Conservation (phyloP, 2,329 filamentous ascomycete species). For the Botryosphaeria agaves region DNA sequence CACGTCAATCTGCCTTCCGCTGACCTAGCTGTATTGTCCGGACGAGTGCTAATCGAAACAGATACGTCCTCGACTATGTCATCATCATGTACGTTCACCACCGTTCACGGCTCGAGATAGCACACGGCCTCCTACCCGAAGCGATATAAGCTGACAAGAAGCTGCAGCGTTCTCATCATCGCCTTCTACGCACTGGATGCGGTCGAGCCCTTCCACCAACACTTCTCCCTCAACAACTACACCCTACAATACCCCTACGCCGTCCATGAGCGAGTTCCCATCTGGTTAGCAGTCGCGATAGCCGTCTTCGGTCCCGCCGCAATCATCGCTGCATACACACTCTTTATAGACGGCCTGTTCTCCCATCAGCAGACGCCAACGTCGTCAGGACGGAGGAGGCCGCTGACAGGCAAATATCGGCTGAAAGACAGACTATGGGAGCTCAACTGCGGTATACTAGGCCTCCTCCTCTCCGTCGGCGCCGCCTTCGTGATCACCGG, state of each 20-base stretch:
- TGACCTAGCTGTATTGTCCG: not conserved
- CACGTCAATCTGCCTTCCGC: no score
- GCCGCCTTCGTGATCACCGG: slow-evolving; percentile 40
- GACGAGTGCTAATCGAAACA: slow-evolving; percentile 9
- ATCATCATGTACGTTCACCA: slow-evolving; percentile 34
- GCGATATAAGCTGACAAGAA: slow-evolving; percentile 7
- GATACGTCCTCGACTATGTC: slow-evolving; percentile 41
- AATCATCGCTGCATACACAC: slow-evolving; percentile 37
- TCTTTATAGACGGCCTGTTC: slow-evolving; percentile 40
- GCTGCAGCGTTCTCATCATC: slow-evolving; percentile 28
- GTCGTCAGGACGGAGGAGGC: slow-evolving; percentile 18
- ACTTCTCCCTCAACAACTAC: slow-evolving; percentile 37
- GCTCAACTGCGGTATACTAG: slow-evolving; percentile 41
- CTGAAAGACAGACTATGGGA: slow-evolving; percentile 43
- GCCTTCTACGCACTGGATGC: slow-evolving; percentile 36
- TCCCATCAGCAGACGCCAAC: slow-evolving; percentile 25
- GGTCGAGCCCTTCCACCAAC: slow-evolving; percentile 38
- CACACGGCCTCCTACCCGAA: slow-evolving; percentile 18
- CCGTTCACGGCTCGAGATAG: slow-evolving; percentile 1
- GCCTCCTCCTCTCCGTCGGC: slow-evolving; percentile 35
- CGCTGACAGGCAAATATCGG: slow-evolving; percentile 27
- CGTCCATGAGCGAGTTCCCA: slow-evolving; percentile 35
- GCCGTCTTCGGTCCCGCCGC: slow-evolving; percentile 30
- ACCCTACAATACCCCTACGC: slow-evolving; percentile 41
- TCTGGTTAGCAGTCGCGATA: slow-evolving; percentile 29